Percentiles rank a stretch among this genome's conserved stretches.
Evolutionary conservation across 257 asterid genomes (phyloP).

Genomic region (Ilex asprella): DNA sequence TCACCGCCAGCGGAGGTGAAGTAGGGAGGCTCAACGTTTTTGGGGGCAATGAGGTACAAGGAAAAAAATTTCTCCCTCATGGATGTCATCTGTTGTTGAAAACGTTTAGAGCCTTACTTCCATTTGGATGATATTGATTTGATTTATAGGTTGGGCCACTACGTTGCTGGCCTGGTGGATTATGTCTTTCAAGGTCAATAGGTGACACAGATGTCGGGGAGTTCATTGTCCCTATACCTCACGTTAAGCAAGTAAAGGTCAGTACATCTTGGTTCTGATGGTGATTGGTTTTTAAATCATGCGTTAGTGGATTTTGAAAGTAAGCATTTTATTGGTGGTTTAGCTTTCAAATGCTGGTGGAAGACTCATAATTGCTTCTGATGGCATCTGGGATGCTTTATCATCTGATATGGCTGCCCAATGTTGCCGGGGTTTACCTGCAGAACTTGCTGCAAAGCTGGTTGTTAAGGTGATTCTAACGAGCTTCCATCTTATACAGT

Average conservation of each 20-base stretch:
- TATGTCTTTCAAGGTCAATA: slow-evolving; percentile 95
- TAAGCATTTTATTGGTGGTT: slow-evolving; percentile 5
- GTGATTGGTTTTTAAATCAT: slow-evolving; percentile 1
- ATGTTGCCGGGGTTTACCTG: slow-evolving; percentile 93
- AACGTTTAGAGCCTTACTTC: background rate
- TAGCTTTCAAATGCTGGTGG: slow-evolving; percentile 98
- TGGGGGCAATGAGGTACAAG: slow-evolving; percentile 80
- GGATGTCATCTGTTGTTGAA: too few relatives aligned
- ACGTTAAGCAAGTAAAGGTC: slow-evolving; percentile 99
- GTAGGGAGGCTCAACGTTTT: slow-evolving; percentile 87
- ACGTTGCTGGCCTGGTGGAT: slow-evolving; percentile 99
- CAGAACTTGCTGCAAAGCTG: slow-evolving; percentile 92
- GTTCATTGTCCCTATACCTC: slow-evolving; percentile 91
- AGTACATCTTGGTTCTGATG: slow-evolving; percentile 12
- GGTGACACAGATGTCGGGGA: slow-evolving; percentile 99
- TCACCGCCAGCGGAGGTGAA: slow-evolving; percentile 98
- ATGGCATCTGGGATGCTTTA: slow-evolving; percentile 98
- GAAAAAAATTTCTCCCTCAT: background rate
- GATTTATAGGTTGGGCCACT: slow-evolving; percentile 83
- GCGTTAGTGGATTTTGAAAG: slow-evolving; percentile 2
- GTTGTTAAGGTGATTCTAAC: slow-evolving; percentile 71
- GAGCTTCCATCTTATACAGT: background rate
- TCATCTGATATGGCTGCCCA: slow-evolving; percentile 82
- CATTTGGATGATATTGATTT: slow-evolving; percentile 8
- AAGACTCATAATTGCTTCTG: slow-evolving; percentile 94